A percentile compares a stretch with the other conserved stretches of the same genome.
Evolutionary conservation across 176 grass and related monocot species (phyloP).

Genomic region (Bromus sterilis): DNA sequence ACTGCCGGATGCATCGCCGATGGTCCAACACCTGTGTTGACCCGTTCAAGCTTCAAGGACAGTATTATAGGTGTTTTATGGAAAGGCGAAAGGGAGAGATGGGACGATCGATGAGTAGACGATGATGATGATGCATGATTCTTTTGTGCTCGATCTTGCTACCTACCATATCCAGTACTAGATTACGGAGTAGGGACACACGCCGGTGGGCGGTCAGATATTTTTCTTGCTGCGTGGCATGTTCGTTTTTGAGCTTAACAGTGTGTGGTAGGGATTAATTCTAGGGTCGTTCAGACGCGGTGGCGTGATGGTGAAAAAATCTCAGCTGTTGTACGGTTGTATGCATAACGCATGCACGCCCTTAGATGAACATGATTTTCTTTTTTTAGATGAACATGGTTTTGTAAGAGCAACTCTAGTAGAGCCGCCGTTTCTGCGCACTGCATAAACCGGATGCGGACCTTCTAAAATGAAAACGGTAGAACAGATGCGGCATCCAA

Average conservation of each 20-base stretch:
- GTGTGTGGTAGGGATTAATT: background rate
- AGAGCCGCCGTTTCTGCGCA: too few relatives aligned
- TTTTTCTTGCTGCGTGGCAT: background rate
- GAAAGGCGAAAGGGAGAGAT: slow-evolving; percentile 1
- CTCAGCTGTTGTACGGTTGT: background rate
- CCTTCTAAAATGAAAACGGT: too few relatives aligned
- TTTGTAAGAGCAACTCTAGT: too few relatives aligned
- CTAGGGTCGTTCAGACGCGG: background rate
- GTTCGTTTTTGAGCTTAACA: background rate
- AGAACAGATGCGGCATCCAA: too few relatives aligned
- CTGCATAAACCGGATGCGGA: too few relatives aligned
- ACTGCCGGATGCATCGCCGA: background rate
- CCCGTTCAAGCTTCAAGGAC: slow-evolving; percentile 24
- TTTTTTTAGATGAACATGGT: too few relatives aligned
- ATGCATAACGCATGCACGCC: background rate
- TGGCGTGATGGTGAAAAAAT: background rate
- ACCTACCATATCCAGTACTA: slow-evolving; percentile 21
- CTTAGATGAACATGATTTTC: background rate
- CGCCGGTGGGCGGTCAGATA: slow-evolving; percentile 2
- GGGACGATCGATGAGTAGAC: background rate
- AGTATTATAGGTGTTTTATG: slow-evolving; percentile 3
- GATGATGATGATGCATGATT: slow-evolving; percentile 16
- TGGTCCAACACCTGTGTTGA: slow-evolving; percentile 8
- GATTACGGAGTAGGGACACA: background rate
- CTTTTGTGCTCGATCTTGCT: slow-evolving; percentile 13